phyloP scores from a whole-genome alignment of 192 early-diverging fungal species.

The Backusella sp. region DNA sequence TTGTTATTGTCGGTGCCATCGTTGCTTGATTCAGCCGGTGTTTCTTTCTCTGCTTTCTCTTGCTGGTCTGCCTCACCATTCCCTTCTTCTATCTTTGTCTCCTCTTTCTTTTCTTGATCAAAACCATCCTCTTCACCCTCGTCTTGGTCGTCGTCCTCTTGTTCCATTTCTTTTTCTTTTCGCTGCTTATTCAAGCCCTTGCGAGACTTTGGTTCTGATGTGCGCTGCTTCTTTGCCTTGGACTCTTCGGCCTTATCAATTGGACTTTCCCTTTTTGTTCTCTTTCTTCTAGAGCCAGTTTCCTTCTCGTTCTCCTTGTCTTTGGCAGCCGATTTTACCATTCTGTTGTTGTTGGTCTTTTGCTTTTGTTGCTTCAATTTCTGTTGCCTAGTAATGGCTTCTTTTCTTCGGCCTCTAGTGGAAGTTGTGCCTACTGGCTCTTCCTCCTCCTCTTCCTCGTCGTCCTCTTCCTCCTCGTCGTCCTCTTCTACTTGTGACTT shows the following conservation, averaged over 20 bases:
- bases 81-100: conserved; percentile 20
- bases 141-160: background rate
- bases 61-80: conserved; percentile 15
- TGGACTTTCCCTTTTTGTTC: background rate
- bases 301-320: background rate
- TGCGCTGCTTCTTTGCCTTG: background rate
- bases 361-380: background rate
- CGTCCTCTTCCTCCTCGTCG: background rate
- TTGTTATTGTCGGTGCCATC: background rate
- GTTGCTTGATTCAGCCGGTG: background rate
- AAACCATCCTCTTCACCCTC: background rate
- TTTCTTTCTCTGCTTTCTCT: conserved; percentile 10
- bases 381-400: background rate
- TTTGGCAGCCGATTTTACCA: background rate
- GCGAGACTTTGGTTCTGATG: background rate
- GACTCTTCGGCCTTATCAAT: background rate
- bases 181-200: conserved; percentile 1
- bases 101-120: conserved; percentile 15
- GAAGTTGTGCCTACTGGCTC: background rate
- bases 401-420: background rate
- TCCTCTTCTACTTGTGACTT: background rate
- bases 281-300: background rate
- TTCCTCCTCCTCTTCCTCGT: background rate
- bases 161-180: background rate
- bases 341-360: background rate